These are phyloP conservation scores for Ogataea paraovalis DNA, from an alignment of 805 yeast species.

Conservation along the genomic window DNA sequence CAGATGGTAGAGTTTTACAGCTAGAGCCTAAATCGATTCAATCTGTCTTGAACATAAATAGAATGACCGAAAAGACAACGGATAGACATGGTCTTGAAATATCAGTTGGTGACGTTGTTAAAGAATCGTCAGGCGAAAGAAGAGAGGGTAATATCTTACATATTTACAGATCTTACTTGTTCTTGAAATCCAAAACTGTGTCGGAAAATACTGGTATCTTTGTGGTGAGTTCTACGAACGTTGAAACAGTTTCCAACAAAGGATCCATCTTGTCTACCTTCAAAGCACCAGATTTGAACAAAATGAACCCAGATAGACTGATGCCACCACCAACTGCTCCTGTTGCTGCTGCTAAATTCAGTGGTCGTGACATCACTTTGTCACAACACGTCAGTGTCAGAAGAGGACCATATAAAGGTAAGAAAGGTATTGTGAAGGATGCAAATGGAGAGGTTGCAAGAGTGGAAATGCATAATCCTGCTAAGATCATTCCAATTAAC, in stretches of 20 bases:
- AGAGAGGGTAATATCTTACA: conserved; percentile 87
- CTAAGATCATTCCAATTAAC: conserved; percentile 80
- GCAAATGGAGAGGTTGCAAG: conserved; percentile 90
- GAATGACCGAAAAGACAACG: conserved; percentile 76
- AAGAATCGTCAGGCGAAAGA: conserved; percentile 76
- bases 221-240: conserved; percentile 69
- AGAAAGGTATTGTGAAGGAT: conserved; percentile 88
- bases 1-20: conserved; percentile 71
- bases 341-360: conserved; percentile 45
- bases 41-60: conserved; percentile 60
- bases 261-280: conserved; percentile 57
- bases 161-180: conserved; percentile 74
- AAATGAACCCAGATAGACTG: conserved; percentile 78
- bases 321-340: conserved; percentile 59
- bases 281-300: conserved; percentile 62
- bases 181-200: conserved; percentile 74
- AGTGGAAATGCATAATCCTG: conserved; percentile 89
- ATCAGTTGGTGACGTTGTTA: conserved; percentile 88
- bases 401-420: conserved; percentile 92
- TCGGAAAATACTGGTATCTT: conserved; percentile 89
- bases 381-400: conserved; percentile 83
- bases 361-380: conserved; percentile 78
- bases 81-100: conserved; percentile 83
- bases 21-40: conserved; percentile 81
- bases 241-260: conserved; percentile 81